phyloP scores from a whole-genome alignment of 495 filamentous ascomycete genomes.

The Aspergillus nanangensis region DNA sequence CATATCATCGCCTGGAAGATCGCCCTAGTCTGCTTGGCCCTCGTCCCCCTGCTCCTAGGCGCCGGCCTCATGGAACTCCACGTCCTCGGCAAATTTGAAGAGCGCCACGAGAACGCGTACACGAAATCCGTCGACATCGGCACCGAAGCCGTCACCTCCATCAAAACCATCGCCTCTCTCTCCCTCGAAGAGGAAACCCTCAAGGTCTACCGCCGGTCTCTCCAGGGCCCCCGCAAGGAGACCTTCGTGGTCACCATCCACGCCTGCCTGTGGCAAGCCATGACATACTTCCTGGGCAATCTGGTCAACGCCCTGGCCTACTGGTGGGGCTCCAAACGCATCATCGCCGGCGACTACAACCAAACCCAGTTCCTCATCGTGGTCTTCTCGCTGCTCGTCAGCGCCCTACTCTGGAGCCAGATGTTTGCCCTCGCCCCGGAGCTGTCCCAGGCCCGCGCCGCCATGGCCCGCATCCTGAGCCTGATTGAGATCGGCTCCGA shows the following conservation, averaged over 20 bases:
- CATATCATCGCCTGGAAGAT: slow-evolving; percentile 44
- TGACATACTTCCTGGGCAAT: slow-evolving; percentile 48
- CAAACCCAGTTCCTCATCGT: slow-evolving; percentile 63
- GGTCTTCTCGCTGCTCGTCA: slow-evolving; percentile 50
- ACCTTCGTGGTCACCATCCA: slow-evolving; percentile 42
- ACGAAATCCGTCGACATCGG: slow-evolving; percentile 48
- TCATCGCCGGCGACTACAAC: slow-evolving; percentile 51
- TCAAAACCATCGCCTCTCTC: slow-evolving; percentile 51
- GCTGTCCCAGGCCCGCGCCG: slow-evolving; percentile 46
- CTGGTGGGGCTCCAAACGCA: slow-evolving; percentile 64
- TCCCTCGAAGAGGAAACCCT: slow-evolving; percentile 41
- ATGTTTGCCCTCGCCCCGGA: slow-evolving; percentile 64
- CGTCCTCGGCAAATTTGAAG: slow-evolving; percentile 50
- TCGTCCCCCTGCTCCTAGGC: slow-evolving; percentile 39
- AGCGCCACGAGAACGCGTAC: slow-evolving; percentile 53
- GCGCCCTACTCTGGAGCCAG: slow-evolving; percentile 60
- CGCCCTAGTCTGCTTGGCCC: slow-evolving; percentile 32
- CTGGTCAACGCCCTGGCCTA: slow-evolving; percentile 61
- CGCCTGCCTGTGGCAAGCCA: slow-evolving; percentile 49
- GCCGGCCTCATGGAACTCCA: slow-evolving; percentile 49
- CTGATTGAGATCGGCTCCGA: slow-evolving; percentile 46
- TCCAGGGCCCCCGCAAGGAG: slow-evolving; percentile 42
- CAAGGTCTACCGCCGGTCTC: slow-evolving; percentile 31
- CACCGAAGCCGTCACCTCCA: slow-evolving; percentile 46
- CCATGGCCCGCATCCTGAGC: slow-evolving; percentile 43